A percentile compares a stretch with the other conserved stretches of the same genome.
phyloP scores from a whole-genome alignment of 768 basidiomycete genomes.

The Amanita polypyramis region DNA sequence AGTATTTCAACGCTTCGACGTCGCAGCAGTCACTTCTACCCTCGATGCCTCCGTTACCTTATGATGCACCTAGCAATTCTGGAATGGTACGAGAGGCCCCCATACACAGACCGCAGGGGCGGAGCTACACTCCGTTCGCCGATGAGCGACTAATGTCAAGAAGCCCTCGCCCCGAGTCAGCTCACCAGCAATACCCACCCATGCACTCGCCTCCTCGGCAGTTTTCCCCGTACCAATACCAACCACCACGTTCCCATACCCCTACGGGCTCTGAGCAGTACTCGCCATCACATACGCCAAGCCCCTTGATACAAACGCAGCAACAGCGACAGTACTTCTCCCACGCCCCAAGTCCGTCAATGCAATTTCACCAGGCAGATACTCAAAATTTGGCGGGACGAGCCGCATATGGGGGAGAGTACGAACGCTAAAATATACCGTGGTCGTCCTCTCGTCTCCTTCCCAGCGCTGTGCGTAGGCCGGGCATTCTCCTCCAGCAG shows the following conservation, averaged over 20 bases:
- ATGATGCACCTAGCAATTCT: constrained; percentile 20
- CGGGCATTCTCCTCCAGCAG: neutral
- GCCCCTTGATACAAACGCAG: neutral
- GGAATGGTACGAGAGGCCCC: constrained; percentile 48
- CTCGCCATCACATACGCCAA: neutral
- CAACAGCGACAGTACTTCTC: constrained; percentile 1
- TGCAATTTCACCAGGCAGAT: constrained; percentile 11
- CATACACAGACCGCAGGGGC: constrained; percentile 46
- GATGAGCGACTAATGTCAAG: constrained; percentile 4
- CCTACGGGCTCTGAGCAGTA: neutral
- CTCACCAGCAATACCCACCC: constrained; percentile 8
- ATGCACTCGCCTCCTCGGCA: constrained; percentile 1
- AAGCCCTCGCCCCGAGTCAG: constrained; percentile 10
- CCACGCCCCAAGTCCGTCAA: constrained; percentile 2
- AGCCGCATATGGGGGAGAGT: constrained; percentile 19
- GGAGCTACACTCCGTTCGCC: constrained; percentile 27
- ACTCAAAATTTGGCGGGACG: constrained; percentile 24
- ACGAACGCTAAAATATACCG: neutral
- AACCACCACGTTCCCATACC: constrained; percentile 10
- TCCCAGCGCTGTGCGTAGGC: neutral
- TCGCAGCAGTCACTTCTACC: constrained; percentile 31
- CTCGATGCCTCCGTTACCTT: constrained; percentile 32
- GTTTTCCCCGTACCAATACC: constrained; percentile 12
- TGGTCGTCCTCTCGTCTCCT: neutral
- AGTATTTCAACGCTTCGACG: constrained; percentile 23